Base-by-base conservation (phyloP, 78 protist genomes). In the Speleostelium caveatum region DNA sequence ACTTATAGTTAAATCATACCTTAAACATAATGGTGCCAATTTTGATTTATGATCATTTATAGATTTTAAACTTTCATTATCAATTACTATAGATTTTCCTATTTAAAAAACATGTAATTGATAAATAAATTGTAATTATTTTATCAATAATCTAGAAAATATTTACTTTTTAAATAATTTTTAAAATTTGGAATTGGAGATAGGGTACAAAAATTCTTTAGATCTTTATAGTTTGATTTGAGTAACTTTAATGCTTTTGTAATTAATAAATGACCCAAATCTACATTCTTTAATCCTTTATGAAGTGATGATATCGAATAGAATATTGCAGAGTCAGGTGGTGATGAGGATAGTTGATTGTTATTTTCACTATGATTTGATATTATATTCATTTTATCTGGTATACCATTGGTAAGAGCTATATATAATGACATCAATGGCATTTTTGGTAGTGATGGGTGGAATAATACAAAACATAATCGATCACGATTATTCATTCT, bases 261-360 rank as follows among this genome's bases (percentile, higher is more conserved):
- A 71, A 83, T 83, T 83, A 83, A 59, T 39, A 83, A 56, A 69
- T 83, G 91, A 22, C 91, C 91, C 33, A 83, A 74, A 59, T 83
- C 65, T 26, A 83, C 91, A 60, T 73, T 61, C 26, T 73, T 73
- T 45, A 83, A 45, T 33, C 91, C 91, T 71, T 41, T 71, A 36
- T 83, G 91, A 45, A 83, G 79, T 59, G 91, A 83, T 38, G 91
- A 83, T 39, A 83, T 83, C 45, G 91, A 83, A 69, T 83, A 83
- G 26, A 83, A 83, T 61, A 83, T 83, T 41, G 91, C 91, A 6
- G 74, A 69, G 61, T 78, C 75, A 21, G 36, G 10, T 39, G 19
- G 14, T 66, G 2, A 7, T 8, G 6, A 16, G 39, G 3, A 24
- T 16, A 12, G 8, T 38, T 41, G 16, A 17, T 22, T 16, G 51